These are phyloP conservation scores for Patellifolia procumbens DNA, from an alignment of 179 eudicot genomes.

Conservation along the genomic window DNA sequence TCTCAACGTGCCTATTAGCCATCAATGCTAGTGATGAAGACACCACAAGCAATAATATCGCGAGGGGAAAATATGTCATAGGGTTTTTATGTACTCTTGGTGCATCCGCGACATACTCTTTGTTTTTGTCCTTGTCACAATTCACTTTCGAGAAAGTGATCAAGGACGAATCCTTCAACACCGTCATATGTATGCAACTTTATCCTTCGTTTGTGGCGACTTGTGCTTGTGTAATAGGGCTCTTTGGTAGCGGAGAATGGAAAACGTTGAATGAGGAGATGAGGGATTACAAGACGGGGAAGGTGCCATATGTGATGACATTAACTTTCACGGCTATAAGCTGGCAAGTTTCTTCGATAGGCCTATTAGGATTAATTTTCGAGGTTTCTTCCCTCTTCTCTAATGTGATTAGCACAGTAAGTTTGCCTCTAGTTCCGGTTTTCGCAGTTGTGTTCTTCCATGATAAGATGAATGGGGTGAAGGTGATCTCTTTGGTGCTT, in stretches of 20 bases:
- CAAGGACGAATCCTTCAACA: slow-evolving; percentile 35
- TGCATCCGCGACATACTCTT: slow-evolving; percentile 53
- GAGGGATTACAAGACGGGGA: slow-evolving; percentile 44
- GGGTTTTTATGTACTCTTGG: slow-evolving; percentile 64
- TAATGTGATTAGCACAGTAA: slow-evolving; percentile 46
- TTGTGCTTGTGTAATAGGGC: slow-evolving; percentile 40
- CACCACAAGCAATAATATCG: background rate
- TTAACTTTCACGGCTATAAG: slow-evolving; percentile 51
- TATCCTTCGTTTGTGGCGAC: slow-evolving; percentile 50
- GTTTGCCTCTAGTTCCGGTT: slow-evolving; percentile 51
- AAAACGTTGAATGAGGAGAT: slow-evolving; percentile 46
- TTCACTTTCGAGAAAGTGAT: slow-evolving; percentile 49
- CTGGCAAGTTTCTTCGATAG: slow-evolving; percentile 57
- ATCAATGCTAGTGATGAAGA: slow-evolving; percentile 22
- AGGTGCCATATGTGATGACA: slow-evolving; percentile 50
- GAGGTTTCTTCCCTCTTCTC: slow-evolving; percentile 70
- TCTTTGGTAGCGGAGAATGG: slow-evolving; percentile 80
- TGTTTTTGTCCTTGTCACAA: slow-evolving; percentile 54
- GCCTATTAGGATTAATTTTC: slow-evolving; percentile 58
- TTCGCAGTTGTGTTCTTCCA: slow-evolving; percentile 45
- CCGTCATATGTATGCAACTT: slow-evolving; percentile 43
- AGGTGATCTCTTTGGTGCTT: slow-evolving; percentile 46
- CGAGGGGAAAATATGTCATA: slow-evolving; percentile 28
- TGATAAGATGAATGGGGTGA: slow-evolving; percentile 54
- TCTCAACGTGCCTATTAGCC: slow-evolving; percentile 64